Percentiles rank a stretch among this genome's conserved stretches.
Conservation (phyloP, 805 yeast genomes). For the Starmerella bacillaris region DNA sequence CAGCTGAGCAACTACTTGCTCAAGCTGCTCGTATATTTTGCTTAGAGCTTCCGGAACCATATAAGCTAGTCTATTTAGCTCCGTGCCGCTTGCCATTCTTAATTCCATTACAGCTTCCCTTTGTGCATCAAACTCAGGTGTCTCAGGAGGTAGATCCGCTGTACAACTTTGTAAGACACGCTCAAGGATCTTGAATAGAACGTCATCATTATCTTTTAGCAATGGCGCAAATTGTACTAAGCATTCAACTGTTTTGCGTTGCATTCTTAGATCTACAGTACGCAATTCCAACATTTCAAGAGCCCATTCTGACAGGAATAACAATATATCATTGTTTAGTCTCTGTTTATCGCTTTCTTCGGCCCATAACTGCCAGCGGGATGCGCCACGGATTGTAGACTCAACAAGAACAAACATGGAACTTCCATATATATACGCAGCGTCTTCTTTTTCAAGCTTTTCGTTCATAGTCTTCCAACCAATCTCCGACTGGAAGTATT, state of each 20-base stretch:
- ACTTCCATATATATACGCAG: slow-evolving; percentile 49
- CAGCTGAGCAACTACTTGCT: slow-evolving; percentile 57
- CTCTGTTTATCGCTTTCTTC: slow-evolving; percentile 37
- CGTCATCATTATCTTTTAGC: slow-evolving; percentile 49
- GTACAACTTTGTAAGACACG: slow-evolving; percentile 75
- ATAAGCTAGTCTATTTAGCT: slow-evolving; percentile 79
- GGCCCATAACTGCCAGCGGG: slow-evolving; percentile 93
- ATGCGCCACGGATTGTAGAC: slow-evolving; percentile 76
- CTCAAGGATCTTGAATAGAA: slow-evolving; percentile 72
- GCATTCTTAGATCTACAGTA: slow-evolving; percentile 59
- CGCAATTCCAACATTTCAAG: slow-evolving; percentile 45
- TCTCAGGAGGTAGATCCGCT: slow-evolving; percentile 50
- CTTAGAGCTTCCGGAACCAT: slow-evolving; percentile 83
- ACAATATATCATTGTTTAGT: slow-evolving; percentile 38
- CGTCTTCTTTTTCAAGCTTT: slow-evolving; percentile 22
- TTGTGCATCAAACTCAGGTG: slow-evolving; percentile 43
- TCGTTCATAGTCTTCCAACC: slow-evolving; percentile 49
- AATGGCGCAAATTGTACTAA: slow-evolving; percentile 87
- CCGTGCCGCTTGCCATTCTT: slow-evolving; percentile 85
- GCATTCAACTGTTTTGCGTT: slow-evolving; percentile 76
- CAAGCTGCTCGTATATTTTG: slow-evolving; percentile 64
- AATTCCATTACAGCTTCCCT: slow-evolving; percentile 70
- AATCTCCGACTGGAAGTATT: slow-evolving; percentile 44
- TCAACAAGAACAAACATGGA: slow-evolving; percentile 77
- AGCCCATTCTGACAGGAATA: slow-evolving; percentile 46